Percentiles rank a stretch among this genome's conserved stretches.
Evolutionary conservation across 73 alveolate species (phyloP).

Genomic region (Uronychia setigera): DNA sequence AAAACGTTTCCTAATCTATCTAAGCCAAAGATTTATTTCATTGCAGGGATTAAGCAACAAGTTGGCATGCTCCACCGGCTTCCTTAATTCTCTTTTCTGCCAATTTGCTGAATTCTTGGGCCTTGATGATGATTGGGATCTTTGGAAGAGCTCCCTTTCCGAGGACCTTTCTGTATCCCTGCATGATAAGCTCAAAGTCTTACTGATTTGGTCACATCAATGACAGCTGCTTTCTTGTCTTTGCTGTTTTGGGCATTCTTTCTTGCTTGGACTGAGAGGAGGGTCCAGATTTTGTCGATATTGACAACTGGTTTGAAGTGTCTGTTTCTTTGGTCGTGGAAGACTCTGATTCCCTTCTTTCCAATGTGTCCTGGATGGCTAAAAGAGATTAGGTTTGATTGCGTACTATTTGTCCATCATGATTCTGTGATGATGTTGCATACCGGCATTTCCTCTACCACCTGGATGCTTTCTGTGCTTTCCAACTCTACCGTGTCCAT

Average conservation of each 20-base stretch:
- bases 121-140: constrained; percentile 94
- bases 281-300: constrained; percentile 92
- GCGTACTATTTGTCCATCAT: constrained; percentile 78
- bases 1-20: not conserved
- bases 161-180: constrained; percentile 97
- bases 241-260: constrained; percentile 82
- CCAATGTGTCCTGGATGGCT: constrained; percentile 99
- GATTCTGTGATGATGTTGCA: constrained; percentile 98
- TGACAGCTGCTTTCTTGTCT: constrained; percentile 90
- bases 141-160: constrained; percentile 97
- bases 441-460: constrained; percentile 99
- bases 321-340: constrained; percentile 96
- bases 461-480: constrained; percentile 99
- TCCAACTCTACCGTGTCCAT: constrained; percentile 98
- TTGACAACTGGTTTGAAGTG: constrained; percentile 90
- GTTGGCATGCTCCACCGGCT: constrained; percentile 98
- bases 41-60: constrained; percentile 78
- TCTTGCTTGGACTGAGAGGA: constrained; percentile 95
- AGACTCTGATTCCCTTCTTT: constrained; percentile 98
- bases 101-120: constrained; percentile 92
- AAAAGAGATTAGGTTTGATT: not conserved
- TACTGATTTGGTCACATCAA: constrained; percentile 96
- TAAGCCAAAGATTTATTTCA: not conserved
- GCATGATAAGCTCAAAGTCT: not conserved
- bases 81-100: constrained; percentile 98